These are phyloP conservation scores for Ilex asprella DNA, from an alignment of 257 asterid species.

Conservation along the genomic window DNA sequence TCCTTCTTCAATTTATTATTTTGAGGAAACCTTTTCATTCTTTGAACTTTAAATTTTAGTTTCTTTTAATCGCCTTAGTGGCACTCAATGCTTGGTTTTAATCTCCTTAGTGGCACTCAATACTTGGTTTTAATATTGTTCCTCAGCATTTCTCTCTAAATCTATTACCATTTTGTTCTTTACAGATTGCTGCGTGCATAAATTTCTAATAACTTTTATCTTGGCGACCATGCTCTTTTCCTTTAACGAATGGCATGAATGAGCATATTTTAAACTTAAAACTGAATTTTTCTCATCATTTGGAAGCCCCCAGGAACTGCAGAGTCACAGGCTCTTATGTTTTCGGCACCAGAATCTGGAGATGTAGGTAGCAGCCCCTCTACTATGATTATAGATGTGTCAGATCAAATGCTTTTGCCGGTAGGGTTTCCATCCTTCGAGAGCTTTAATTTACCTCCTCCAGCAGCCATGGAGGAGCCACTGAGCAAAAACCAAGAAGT, in stretches of 20 bases:
- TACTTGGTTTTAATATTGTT: neutral
- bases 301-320: constrained; percentile 95
- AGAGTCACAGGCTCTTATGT: constrained; percentile 55
- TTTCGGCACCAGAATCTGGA: constrained; percentile 65
- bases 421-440: constrained; percentile 61
- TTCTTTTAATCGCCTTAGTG: too few species aligned
- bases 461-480: constrained; percentile 54
- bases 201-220: constrained; percentile 1
- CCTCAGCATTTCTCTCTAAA: constrained; percentile 1
- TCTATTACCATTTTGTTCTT: too few species aligned
- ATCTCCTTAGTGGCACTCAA: too few species aligned
- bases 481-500: constrained; percentile 56
- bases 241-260: neutral
- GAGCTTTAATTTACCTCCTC: constrained; percentile 52
- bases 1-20: too few species aligned
- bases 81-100: too few species aligned
- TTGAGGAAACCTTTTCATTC: too few species aligned
- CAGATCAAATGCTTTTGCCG: constrained; percentile 79
- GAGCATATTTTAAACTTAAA: constrained; percentile 3
- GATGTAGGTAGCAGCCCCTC: constrained; percentile 74
- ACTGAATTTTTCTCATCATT: constrained; percentile 21
- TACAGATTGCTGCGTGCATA: neutral
- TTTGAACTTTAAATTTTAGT: too few species aligned
- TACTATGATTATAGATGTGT: constrained; percentile 73
- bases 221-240: constrained; percentile 5